Conservation (phyloP, 257 asterid genomes). For the Eucommia ulmoides region DNA sequence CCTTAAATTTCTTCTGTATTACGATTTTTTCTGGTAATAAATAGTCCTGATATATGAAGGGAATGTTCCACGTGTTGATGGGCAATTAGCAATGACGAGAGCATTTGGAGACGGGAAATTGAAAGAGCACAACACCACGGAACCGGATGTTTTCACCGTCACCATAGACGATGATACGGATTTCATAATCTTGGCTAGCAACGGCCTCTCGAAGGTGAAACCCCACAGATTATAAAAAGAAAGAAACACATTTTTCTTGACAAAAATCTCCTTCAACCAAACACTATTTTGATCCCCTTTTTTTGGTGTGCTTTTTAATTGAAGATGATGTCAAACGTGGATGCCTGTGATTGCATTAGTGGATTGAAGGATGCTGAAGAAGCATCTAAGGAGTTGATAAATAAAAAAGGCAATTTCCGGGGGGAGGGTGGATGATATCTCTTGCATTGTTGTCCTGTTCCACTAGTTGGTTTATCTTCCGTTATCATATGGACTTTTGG, state of each 20-base stretch:
- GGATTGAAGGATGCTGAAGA: constrained; percentile 16
- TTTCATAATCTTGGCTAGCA: constrained; percentile 36
- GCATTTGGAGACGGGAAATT: constrained; percentile 46
- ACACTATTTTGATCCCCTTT: not conserved
- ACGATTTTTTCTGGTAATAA: too few relatives aligned
- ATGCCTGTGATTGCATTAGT: constrained; percentile 22
- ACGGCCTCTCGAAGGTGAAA: constrained; percentile 64
- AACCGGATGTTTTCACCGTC: constrained; percentile 19
- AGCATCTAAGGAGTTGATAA: constrained; percentile 30
- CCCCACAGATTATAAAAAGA: too few relatives aligned
- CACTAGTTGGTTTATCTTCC: too few relatives aligned
- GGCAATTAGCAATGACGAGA: constrained; percentile 40
- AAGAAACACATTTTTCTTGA: not conserved
- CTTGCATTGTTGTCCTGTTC: constrained; percentile 31
- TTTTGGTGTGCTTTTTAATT: not conserved
- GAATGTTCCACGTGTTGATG: constrained; percentile 34
- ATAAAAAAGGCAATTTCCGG: constrained; percentile 22
- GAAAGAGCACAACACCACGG: constrained; percentile 31
- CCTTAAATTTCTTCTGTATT: too few relatives aligned
- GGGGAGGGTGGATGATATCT: constrained; percentile 33
- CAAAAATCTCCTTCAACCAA: too few relatives aligned
- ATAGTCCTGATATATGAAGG: too few relatives aligned
- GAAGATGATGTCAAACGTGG: constrained; percentile 35
- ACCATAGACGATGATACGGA: constrained; percentile 12
- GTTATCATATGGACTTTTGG: too few relatives aligned